Evolutionary conservation across 495 filamentous ascomycete species (phyloP).

Genomic region (Penicillium tannophilum): DNA sequence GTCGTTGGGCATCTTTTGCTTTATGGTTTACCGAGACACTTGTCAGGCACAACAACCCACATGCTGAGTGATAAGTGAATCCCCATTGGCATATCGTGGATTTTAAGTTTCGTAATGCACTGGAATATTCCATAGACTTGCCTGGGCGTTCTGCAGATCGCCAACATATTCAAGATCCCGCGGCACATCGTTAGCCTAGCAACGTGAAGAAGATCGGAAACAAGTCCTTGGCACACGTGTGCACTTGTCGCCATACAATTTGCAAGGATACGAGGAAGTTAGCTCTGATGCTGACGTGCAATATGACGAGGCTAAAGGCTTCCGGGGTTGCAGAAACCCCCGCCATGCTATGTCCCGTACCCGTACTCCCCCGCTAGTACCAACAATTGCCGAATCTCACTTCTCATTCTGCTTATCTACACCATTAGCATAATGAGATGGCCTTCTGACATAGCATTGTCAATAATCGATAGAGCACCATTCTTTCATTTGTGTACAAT

Average conservation of each 20-base stretch:
- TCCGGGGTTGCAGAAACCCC: neutral
- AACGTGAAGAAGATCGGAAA: constrained; percentile 10
- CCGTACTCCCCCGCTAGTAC: neutral
- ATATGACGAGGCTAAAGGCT: neutral
- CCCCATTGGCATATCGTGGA: neutral
- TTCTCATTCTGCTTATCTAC: neutral
- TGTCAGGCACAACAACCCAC: neutral
- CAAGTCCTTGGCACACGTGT: constrained; percentile 15
- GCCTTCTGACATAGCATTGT: neutral
- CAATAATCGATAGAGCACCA: neutral
- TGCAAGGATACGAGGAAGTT: neutral
- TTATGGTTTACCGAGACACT: neutral
- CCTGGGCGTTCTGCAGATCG: neutral
- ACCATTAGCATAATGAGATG: neutral
- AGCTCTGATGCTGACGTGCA: neutral
- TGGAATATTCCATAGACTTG: neutral
- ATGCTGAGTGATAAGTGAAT: neutral
- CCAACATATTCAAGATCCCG: neutral
- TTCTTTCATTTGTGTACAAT: neutral
- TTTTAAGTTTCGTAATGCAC: neutral
- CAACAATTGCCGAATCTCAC: neutral
- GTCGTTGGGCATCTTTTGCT: no score
- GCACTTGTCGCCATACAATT: constrained; percentile 7
- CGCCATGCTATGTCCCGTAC: neutral
- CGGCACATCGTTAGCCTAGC: neutral